Evolutionary conservation across 1,284 basidiomycete genomes (phyloP), one percentile per base, ranked within the genome.

Genomic region (Pyrrhoderma noxium): DNA sequence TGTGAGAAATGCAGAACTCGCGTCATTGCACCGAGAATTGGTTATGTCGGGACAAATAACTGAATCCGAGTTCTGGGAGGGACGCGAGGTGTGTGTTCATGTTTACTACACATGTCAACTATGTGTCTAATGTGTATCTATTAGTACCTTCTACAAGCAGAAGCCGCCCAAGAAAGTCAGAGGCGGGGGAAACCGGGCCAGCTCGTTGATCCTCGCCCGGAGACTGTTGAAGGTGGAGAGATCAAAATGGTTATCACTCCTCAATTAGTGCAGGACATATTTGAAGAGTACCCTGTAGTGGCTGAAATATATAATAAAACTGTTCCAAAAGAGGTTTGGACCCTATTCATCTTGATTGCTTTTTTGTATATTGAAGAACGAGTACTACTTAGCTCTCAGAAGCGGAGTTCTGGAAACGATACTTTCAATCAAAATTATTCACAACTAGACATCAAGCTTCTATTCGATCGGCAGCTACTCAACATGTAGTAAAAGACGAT

Each of bases 271-370:
- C 82, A 89, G 59, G 94, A 98, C 62, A 93, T 99, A 44, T 99
- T 99, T 61, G 93, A 97, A 59, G 94, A 97, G 71, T 98, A 94
- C 63, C 95, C 96, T 1, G 86, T 97, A 31, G 91, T 99, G 5
- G 83, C 86, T 45, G 87, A 83, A 62, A 94, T 93, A 1, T 97
- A 95, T 64, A 85, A 75, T 53, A 93, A 96, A 62, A 93, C 94
- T 59, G 95, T 99, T 0, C 94, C 94, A 1, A 74, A 69, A 52
- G 86, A 89, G 70, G 90, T 87, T 67, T 53, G 70, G 41, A 34
- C 22, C 51, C 35, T 51, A 41, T 57, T 44, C 52, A 46, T 51
- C 54, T 50, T 51, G 45, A 47, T 50, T 13, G 16, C 37, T 19
- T 36, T n/a, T 18, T 48, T 45, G 31, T 48, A 34, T 38, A 38